phyloP scores from a whole-genome alignment of 495 filamentous ascomycete genomes.

The Rhizodiscina lignyota region DNA sequence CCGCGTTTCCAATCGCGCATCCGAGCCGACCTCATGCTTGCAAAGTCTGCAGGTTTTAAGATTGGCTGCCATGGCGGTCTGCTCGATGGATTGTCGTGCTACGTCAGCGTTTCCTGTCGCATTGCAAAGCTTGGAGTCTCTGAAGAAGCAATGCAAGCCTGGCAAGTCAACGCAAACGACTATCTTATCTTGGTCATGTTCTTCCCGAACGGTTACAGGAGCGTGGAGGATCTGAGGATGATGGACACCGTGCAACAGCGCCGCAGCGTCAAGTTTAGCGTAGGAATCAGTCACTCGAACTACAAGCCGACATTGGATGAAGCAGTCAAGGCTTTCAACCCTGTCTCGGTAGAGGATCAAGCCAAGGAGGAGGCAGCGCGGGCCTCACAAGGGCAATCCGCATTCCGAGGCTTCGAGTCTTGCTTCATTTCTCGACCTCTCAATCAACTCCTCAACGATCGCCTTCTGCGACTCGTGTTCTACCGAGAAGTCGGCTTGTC shows the following conservation, averaged over 20 bases:
- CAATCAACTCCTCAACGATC: constrained; percentile 48
- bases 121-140: constrained; percentile 59
- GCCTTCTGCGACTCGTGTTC: constrained; percentile 46
- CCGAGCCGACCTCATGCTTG: constrained; percentile 42
- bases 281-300: constrained; percentile 30
- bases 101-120: constrained; percentile 48
- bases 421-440: constrained; percentile 61
- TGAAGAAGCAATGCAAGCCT: constrained; percentile 58
- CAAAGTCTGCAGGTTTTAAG: constrained; percentile 53
- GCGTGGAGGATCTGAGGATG: constrained; percentile 8
- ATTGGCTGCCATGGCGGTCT: constrained; percentile 42
- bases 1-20: constrained; percentile 23
- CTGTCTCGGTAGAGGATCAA: constrained; percentile 10
- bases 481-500: constrained; percentile 36
- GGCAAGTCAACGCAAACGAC: constrained; percentile 48
- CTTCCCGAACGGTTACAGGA: constrained; percentile 43
- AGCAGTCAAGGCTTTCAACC: constrained; percentile 35
- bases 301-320: constrained; percentile 38
- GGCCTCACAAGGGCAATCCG: constrained; percentile 3
- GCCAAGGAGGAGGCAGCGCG: constrained; percentile 2
- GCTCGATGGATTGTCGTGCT: constrained; percentile 24
- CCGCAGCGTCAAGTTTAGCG: constrained; percentile 17
- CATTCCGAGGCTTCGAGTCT: constrained; percentile 20
- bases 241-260: constrained; percentile 8
- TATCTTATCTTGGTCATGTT: constrained; percentile 68